These are phyloP conservation scores for Pestalotiopsis sp. DNA, from an alignment of 2,329 filamentous ascomycete genomes.

Conservation along the genomic window DNA sequence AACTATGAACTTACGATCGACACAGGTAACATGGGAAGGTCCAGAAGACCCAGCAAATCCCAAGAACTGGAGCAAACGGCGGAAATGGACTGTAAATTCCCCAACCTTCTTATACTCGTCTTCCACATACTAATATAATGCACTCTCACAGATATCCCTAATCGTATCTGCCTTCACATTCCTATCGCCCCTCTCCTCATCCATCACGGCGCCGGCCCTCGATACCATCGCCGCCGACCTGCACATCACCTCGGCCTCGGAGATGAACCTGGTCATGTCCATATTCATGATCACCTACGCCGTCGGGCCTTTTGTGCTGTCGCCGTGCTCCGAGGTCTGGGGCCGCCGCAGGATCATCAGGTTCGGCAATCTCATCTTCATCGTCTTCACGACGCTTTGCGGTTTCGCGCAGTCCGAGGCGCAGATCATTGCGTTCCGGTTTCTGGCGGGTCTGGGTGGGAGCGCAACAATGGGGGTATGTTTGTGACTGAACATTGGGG, in stretches of 20 bases:
- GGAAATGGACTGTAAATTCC: constrained; percentile 31
- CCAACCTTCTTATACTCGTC: not conserved
- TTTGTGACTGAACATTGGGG: constrained; percentile 13
- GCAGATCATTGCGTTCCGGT: constrained; percentile 51
- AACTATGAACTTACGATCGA: not conserved
- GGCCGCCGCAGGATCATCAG: constrained; percentile 51
- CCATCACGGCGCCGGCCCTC: constrained; percentile 51
- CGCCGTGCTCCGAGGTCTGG: constrained; percentile 25
- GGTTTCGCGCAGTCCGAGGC: constrained; percentile 44
- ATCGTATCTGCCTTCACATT: constrained; percentile 47
- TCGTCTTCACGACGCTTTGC: constrained; percentile 55
- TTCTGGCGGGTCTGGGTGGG: constrained; percentile 48
- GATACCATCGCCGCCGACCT: constrained; percentile 46
- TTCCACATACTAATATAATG: not conserved
- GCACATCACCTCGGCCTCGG: constrained; percentile 40
- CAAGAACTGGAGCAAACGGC: constrained; percentile 46
- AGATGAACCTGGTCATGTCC: constrained; percentile 43
- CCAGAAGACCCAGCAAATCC: constrained; percentile 43
- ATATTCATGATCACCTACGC: constrained; percentile 50
- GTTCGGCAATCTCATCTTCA: constrained; percentile 44
- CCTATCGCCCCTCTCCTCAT: constrained; percentile 58
- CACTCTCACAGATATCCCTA: constrained; percentile 26
- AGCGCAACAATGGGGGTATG: constrained; percentile 46
- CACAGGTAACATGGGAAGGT: constrained; percentile 45
- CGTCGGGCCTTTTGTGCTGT: constrained; percentile 46